A percentile compares a stretch with the other conserved stretches of the same genome.
These are phyloP conservation scores for Globisporangium camurandrum DNA, from an alignment of 352 stramenopile species.

Conservation along the genomic window DNA sequence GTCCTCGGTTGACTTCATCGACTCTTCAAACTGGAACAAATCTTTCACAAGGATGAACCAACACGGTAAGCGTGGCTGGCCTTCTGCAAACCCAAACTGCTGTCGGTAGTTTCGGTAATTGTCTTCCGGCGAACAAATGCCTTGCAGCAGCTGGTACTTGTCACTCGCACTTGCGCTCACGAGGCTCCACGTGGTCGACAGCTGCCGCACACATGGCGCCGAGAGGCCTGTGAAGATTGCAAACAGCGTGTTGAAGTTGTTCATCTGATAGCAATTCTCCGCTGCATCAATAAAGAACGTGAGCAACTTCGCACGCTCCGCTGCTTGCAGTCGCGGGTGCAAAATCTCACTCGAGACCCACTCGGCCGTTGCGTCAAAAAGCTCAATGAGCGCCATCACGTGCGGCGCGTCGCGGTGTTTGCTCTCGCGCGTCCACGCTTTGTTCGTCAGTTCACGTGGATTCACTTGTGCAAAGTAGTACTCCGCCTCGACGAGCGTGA, in stretches of 20 bases:
- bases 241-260: slow-evolving; percentile 88
- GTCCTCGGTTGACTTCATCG: slow-evolving; percentile 79
- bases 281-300: slow-evolving; percentile 80
- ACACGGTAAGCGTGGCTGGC: slow-evolving; percentile 65
- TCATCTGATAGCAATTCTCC: slow-evolving; percentile 77
- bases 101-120: slow-evolving; percentile 85
- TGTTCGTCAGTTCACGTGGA: slow-evolving; percentile 78
- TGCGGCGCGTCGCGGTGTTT: slow-evolving; percentile 77
- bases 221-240: slow-evolving; percentile 75
- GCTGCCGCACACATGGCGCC: slow-evolving; percentile 72
- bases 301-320: slow-evolving; percentile 76
- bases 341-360: slow-evolving; percentile 87
- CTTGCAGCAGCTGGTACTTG: slow-evolving; percentile 77
- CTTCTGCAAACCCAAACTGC: slow-evolving; percentile 68
- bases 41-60: slow-evolving; percentile 87
- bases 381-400: slow-evolving; percentile 79
- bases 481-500: slow-evolving; percentile 76
- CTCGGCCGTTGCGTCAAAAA: slow-evolving; percentile 78
- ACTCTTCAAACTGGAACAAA: slow-evolving; percentile 82
- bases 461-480: slow-evolving; percentile 65
- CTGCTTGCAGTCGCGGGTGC: slow-evolving; percentile 73
- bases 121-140: slow-evolving; percentile 75
- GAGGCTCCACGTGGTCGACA: slow-evolving; percentile 79
- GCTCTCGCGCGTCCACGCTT: slow-evolving; percentile 75
- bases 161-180: slow-evolving; percentile 52